These are phyloP conservation scores for Chalciporus chontae DNA, from an alignment of 768 basidiomycete species.

Conservation along the genomic window DNA sequence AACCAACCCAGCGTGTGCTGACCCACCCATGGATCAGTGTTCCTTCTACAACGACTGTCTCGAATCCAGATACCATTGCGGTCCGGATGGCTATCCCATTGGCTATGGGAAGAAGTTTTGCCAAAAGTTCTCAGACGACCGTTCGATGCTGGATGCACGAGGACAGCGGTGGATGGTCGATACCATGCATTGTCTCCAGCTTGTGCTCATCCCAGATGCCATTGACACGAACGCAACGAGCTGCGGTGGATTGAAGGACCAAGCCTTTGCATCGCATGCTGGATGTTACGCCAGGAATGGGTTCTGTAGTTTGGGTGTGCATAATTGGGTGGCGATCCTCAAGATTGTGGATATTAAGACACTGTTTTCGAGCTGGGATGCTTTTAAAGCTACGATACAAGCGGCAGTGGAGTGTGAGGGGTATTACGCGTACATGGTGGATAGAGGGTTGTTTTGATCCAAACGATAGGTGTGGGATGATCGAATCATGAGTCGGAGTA, in stretches of 20 bases:
- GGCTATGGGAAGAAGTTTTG: conserved; percentile 41
- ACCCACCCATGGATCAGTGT: conserved; percentile 38
- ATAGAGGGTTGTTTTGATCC: conserved; percentile 7
- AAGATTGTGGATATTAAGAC: conserved; percentile 25
- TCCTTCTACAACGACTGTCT: conserved; percentile 44
- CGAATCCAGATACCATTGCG: conserved; percentile 44
- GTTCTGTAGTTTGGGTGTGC: conserved; percentile 35
- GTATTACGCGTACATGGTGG: conserved; percentile 15
- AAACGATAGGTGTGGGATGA: no score
- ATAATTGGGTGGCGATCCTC: conserved; percentile 37
- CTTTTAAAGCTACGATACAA: conserved; percentile 11
- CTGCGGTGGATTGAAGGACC: conserved; percentile 33
- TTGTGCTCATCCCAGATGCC: conserved; percentile 36
- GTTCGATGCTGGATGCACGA: conserved; percentile 24
- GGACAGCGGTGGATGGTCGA: conserved; percentile 43
- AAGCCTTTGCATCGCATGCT: conserved; percentile 42
- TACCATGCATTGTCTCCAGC: conserved; percentile 47
- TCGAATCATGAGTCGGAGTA: no score
- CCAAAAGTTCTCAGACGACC: conserved; percentile 33
- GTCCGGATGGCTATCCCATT: conserved; percentile 40
- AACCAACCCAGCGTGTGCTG: conserved; percentile 15
- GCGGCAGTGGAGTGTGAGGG: conserved; percentile 7
- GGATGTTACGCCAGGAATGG: conserved; percentile 40
- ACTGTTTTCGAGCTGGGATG: conserved; percentile 16
- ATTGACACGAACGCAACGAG: conserved; percentile 17